These are phyloP conservation scores for Strobilomyces echinocephalus DNA, from an alignment of 768 basidiomycete species.

Conservation along the genomic window DNA sequence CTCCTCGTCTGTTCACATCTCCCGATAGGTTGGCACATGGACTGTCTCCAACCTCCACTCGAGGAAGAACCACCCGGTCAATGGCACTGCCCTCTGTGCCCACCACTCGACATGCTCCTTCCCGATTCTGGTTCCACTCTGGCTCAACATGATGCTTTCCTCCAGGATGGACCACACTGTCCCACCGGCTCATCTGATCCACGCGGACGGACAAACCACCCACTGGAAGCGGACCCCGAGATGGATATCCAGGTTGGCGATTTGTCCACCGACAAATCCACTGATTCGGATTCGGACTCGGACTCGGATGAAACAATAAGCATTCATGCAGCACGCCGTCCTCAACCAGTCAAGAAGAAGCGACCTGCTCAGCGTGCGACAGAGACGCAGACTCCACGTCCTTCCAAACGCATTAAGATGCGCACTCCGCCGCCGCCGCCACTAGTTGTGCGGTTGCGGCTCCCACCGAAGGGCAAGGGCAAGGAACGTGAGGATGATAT, in stretches of 20 bases:
- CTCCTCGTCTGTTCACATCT: slow-evolving; percentile 3
- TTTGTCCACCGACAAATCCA: slow-evolving; percentile 32
- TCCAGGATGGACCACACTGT: slow-evolving; percentile 28
- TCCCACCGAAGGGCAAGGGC: slow-evolving; percentile 60
- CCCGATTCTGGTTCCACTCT: slow-evolving; percentile 2
- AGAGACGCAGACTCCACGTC: slow-evolving; percentile 25
- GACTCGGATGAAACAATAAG: slow-evolving; percentile 24
- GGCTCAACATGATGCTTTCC: slow-evolving; percentile 39
- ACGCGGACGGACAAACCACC: slow-evolving; percentile 29
- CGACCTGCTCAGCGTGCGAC: slow-evolving; percentile 24
- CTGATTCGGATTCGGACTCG: slow-evolving; percentile 28
- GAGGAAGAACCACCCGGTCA: slow-evolving; percentile 65
- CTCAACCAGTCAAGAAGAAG: slow-evolving; percentile 26
- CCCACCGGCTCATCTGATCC: slow-evolving; percentile 19
- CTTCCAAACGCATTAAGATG: slow-evolving; percentile 42
- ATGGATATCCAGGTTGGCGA: slow-evolving; percentile 34
- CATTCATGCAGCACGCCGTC: slow-evolving; percentile 10
- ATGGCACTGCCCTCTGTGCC: slow-evolving; percentile 73
- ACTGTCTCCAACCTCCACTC: slow-evolving; percentile 72
- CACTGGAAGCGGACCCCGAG: slow-evolving; percentile 23
- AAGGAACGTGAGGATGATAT: slow-evolving; percentile 66
- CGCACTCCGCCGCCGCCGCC: slow-evolving; percentile 30
- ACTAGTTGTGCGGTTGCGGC: slow-evolving; percentile 47
- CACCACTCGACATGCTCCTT: slow-evolving; percentile 25
- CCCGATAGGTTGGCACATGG: slow-evolving; percentile 73